Evolutionary conservation across 1,284 basidiomycete species (phyloP).

Genomic region (Ceratobasidium sp.): DNA sequence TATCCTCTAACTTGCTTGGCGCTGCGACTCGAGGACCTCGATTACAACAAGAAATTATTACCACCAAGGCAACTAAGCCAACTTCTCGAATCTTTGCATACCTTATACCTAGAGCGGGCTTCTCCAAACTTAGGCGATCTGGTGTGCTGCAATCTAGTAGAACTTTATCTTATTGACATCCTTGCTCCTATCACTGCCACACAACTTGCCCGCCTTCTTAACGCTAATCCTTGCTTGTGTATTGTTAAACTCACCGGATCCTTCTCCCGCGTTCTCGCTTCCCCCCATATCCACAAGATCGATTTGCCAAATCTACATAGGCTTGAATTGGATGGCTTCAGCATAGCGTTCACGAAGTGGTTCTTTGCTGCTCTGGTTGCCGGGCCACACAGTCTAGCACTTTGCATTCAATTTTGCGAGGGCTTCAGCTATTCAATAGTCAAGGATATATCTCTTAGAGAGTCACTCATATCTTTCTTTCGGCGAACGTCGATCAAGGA

Average conservation of each 20-base stretch:
- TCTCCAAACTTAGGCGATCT: background rate
- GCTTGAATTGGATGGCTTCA: background rate
- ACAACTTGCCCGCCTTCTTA: background rate
- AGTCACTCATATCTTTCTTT: background rate
- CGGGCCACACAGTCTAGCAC: background rate
- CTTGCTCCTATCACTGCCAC: background rate
- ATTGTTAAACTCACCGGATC: background rate
- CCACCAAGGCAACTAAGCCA: background rate
- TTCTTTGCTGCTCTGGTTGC: background rate
- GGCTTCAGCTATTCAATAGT: background rate
- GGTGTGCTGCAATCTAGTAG: conserved; percentile 1
- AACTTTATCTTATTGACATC: background rate
- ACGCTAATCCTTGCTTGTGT: background rate
- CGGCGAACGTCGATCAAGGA: background rate
- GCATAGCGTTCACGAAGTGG: background rate
- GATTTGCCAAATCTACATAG: background rate
- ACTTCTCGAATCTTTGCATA: background rate
- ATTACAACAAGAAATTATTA: background rate
- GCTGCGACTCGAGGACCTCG: background rate
- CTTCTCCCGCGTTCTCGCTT: background rate
- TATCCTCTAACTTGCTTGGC: background rate
- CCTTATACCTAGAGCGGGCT: background rate
- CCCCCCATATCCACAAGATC: background rate
- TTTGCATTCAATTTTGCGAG: background rate
- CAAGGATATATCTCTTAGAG: background rate